These are phyloP conservation scores for Cephalotrichum gorgonifer DNA, from an alignment of 2,329 filamentous ascomycete genomes.

Conservation along the genomic window DNA sequence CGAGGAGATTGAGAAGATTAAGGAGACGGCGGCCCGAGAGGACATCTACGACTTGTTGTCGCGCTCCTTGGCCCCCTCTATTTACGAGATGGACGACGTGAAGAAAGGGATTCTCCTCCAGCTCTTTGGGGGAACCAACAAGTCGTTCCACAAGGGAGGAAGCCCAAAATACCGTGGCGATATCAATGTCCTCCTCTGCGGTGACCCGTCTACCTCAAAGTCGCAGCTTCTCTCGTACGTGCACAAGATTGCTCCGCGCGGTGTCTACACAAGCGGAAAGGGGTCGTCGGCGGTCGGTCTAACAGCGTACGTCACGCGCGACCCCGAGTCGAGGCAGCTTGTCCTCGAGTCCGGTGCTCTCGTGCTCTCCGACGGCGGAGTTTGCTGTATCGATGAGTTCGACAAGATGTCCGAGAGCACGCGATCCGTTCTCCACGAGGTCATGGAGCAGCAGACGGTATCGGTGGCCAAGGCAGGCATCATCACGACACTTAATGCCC, in stretches of 20 bases:
- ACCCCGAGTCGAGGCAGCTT: conserved; percentile 70
- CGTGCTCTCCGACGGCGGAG: conserved; percentile 70
- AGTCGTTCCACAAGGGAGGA: conserved; percentile 92
- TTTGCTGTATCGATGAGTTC: conserved; percentile 79
- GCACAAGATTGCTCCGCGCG: conserved; percentile 91
- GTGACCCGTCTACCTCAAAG: conserved; percentile 93
- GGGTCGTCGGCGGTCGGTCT: conserved; percentile 74
- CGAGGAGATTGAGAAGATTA: conserved; percentile 86
- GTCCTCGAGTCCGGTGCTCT: conserved; percentile 72
- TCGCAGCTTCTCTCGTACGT: conserved; percentile 92
- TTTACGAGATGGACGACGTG: conserved; percentile 97
- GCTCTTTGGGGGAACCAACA: conserved; percentile 95
- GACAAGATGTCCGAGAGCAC: conserved; percentile 79
- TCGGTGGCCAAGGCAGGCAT: conserved; percentile 87
- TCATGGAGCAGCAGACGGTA: conserved; percentile 82
- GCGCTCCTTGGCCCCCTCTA: conserved; percentile 82
- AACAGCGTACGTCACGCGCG: conserved; percentile 70
- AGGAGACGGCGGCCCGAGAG: conserved; percentile 62
- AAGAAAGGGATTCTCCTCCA: conserved; percentile 98
- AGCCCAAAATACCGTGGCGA: conserved; percentile 94
- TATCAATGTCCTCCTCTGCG: conserved; percentile 93
- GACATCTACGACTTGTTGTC: conserved; percentile 92
- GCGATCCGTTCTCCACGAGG: conserved; percentile 73
- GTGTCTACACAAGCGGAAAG: conserved; percentile 72
- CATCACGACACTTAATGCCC: conserved; percentile 89